phyloP scores from a whole-genome alignment of 306 rosid genomes.

The Vicia sativa region DNA sequence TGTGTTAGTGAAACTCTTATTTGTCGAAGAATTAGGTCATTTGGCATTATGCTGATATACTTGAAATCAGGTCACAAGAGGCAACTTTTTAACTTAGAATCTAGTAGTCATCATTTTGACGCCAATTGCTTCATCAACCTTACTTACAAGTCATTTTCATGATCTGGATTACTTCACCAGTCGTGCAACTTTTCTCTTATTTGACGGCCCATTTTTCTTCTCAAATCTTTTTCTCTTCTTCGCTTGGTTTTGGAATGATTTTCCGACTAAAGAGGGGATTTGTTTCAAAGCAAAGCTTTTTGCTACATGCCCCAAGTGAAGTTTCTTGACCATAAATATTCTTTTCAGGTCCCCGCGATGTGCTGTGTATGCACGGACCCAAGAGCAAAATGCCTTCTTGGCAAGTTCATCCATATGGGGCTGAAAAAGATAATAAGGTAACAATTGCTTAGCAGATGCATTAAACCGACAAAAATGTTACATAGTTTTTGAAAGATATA shows the following conservation, averaged over 20 bases:
- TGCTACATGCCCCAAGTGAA: conserved; percentile 93
- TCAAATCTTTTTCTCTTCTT: conserved; percentile 66
- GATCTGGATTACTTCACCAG: conserved; percentile 38
- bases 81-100: conserved; percentile 12
- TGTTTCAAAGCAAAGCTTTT: conserved; percentile 90
- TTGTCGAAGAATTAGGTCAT: background rate
- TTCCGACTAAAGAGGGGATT: conserved; percentile 79
- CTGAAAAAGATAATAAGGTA: conserved; percentile 51
- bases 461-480: background rate
- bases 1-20: background rate
- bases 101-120: conserved; percentile 29
- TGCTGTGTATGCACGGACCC: conserved; percentile 94
- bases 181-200: conserved; percentile 50
- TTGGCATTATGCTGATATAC: background rate
- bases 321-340: conserved; percentile 88
- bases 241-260: conserved; percentile 62
- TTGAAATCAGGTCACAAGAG: background rate
- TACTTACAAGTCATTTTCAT: conserved; percentile 9
- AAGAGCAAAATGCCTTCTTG: conserved; percentile 74
- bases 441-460: conserved; percentile 16
- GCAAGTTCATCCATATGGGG: conserved; percentile 65
- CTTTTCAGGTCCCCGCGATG: conserved; percentile 84
- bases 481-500: background rate
- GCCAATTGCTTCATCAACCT: conserved; percentile 2
- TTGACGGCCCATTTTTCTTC: conserved; percentile 55